phyloP scores from a whole-genome alignment of 192 early-diverging fungal species.

The Podila verticillata region DNA sequence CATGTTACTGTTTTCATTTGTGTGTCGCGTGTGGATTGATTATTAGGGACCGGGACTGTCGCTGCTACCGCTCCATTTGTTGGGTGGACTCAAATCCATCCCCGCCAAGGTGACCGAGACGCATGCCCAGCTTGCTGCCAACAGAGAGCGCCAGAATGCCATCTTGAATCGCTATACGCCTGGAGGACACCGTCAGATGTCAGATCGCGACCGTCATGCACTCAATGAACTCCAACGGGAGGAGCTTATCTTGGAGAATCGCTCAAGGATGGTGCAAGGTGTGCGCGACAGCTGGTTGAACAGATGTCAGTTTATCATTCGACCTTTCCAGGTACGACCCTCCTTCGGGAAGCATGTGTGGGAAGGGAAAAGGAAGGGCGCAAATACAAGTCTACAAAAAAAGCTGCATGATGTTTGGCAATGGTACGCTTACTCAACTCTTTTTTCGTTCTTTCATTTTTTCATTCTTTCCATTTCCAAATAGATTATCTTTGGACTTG shows the following conservation, averaged over 20 bases:
- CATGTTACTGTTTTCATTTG: neutral
- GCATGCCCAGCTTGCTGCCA: constrained; percentile 28
- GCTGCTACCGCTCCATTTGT: constrained; percentile 24
- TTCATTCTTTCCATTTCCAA: neutral
- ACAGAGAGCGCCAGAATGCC: constrained; percentile 29
- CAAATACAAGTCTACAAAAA: too few species aligned
- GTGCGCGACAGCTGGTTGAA: constrained; percentile 37
- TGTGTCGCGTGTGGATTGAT: too few species aligned
- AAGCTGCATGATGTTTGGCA: neutral
- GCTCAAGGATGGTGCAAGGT: constrained; percentile 26
- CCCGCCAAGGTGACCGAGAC: constrained; percentile 27
- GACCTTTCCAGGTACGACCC: constrained; percentile 38
- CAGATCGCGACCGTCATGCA: constrained; percentile 36
- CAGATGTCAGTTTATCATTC: constrained; percentile 25
- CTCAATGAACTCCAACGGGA: constrained; percentile 24
- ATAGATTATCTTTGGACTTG: constrained; percentile 32
- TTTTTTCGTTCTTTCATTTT: constrained; percentile 3
- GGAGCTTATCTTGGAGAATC: constrained; percentile 28
- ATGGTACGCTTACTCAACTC: too few species aligned
- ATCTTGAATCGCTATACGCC: constrained; percentile 28
- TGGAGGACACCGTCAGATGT: constrained; percentile 10
- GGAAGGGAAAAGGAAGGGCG: too few species aligned
- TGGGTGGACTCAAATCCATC: constrained; percentile 33
- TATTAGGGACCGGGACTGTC: constrained; percentile 44
- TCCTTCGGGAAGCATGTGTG: too few species aligned